Conservation (phyloP, 169 alveolate genomes). For the Cardiosporidium cionae region DNA sequence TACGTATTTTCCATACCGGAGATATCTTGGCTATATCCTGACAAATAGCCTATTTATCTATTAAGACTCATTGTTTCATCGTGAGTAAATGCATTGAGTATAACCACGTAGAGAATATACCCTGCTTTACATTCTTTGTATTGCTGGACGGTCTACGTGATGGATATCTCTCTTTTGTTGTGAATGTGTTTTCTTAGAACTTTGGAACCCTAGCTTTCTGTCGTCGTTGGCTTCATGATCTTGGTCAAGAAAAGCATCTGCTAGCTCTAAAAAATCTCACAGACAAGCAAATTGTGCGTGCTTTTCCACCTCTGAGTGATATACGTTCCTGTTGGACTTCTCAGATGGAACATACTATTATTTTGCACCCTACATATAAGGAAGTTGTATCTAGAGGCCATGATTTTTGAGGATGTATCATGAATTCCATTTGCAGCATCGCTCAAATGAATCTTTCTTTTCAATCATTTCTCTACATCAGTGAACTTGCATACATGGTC, state of each 20-base stretch:
- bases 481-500: no score
- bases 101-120: no score
- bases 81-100: no score
- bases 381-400: slow-evolving; percentile 97
- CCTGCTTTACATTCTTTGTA: no score
- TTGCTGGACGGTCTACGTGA: no score
- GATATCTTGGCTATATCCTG: no score
- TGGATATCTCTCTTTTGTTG: no score
- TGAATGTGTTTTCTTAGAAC: slow-evolving; percentile 56
- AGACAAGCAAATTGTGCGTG: slow-evolving; percentile 90
- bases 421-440: not conserved
- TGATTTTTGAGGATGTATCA: slow-evolving; percentile 71
- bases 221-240: slow-evolving; percentile 95
- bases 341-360: slow-evolving; percentile 98
- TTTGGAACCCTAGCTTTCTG: slow-evolving; percentile 98
- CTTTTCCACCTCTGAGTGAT: slow-evolving; percentile 99
- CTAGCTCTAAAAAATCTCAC: slow-evolving; percentile 85
- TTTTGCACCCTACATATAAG: slow-evolving; percentile 93
- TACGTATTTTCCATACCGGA: no score
- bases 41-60: no score
- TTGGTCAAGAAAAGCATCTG: slow-evolving; percentile 86
- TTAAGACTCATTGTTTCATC: no score
- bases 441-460: no score
- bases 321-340: slow-evolving; percentile 91
- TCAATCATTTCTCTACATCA: no score